phyloP scores from a whole-genome alignment of 2,329 filamentous ascomycete species.

The Ascochyta koolunga region DNA sequence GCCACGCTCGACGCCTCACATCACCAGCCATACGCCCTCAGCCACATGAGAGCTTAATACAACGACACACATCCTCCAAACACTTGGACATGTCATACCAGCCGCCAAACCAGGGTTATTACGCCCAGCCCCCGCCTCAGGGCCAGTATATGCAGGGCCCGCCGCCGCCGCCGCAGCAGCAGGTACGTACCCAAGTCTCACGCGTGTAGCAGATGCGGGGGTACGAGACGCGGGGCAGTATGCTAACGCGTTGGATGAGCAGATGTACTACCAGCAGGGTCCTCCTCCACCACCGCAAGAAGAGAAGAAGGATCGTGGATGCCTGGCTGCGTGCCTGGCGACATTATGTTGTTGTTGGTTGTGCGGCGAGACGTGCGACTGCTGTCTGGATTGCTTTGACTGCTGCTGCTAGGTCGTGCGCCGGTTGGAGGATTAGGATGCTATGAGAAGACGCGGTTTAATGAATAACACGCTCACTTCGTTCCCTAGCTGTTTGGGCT shows the following conservation, averaged over 20 bases:
- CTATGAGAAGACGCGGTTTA: too few species aligned
- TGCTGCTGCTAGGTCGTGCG: slow-evolving; percentile 42
- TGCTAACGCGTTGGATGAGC: neutral
- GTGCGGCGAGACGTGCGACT: slow-evolving; percentile 46
- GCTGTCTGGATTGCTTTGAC: slow-evolving; percentile 41
- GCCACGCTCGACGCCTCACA: neutral
- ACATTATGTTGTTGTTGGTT: slow-evolving; percentile 47
- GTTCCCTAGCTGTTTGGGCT: slow-evolving; percentile 4
- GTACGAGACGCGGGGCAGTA: neutral
- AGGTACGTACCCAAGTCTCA: slow-evolving; percentile 28
- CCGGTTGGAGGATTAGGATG: too few species aligned
- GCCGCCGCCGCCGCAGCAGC: slow-evolving; percentile 38
- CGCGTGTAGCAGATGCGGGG: too few species aligned
- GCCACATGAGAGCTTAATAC: slow-evolving; percentile 8
- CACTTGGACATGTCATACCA: slow-evolving; percentile 21
- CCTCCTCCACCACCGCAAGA: slow-evolving; percentile 33
- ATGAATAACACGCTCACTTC: neutral
- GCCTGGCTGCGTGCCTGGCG: slow-evolving; percentile 42
- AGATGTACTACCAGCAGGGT: slow-evolving; percentile 44
- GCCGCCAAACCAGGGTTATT: slow-evolving; percentile 29
- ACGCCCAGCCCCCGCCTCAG: slow-evolving; percentile 36
- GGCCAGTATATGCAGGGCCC: slow-evolving; percentile 29
- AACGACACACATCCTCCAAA: slow-evolving; percentile 7
- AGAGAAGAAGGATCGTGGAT: slow-evolving; percentile 42
- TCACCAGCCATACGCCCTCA: slow-evolving; percentile 3